Percentiles rank a stretch among this genome's conserved stretches.
Evolutionary conservation across 2,329 filamentous ascomycete genomes (phyloP).

Genomic region (Chaetothyriales sp.): DNA sequence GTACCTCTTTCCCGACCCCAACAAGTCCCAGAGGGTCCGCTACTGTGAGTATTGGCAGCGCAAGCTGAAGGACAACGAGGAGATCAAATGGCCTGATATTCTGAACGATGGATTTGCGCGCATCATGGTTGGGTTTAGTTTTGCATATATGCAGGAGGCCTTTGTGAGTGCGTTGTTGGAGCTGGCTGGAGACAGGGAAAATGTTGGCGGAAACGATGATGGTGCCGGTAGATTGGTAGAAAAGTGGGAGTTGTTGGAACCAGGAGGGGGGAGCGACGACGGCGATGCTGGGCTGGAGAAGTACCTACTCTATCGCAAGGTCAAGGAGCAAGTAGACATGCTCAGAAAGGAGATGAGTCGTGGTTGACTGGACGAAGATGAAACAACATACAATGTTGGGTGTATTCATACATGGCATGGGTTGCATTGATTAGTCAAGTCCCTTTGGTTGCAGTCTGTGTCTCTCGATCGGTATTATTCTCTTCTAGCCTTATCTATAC

Average conservation of each 20-base stretch:
- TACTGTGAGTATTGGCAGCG: conserved; percentile 34
- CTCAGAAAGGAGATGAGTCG: conserved; percentile 26
- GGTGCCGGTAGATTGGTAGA: conserved; percentile 6
- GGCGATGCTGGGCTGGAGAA: conserved; percentile 24
- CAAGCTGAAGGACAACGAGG: conserved; percentile 13
- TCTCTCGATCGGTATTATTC: too few species aligned
- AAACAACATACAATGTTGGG: not conserved
- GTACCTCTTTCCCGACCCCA: conserved; percentile 32
- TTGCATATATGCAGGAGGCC: conserved; percentile 34
- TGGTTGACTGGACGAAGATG: conserved; percentile 6
- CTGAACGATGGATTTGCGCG: conserved; percentile 27
- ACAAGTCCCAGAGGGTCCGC: conserved; percentile 24
- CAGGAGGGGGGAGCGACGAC: not conserved
- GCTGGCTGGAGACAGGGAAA: conserved; percentile 16
- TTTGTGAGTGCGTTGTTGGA: conserved; percentile 29
- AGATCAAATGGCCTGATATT: conserved; percentile 29
- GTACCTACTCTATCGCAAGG: conserved; percentile 28
- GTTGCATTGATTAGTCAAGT: too few species aligned
- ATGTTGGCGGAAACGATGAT: conserved; percentile 8
- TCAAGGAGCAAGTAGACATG: conserved; percentile 31
- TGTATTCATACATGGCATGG: too few species aligned
- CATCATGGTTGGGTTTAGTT: conserved; percentile 32
- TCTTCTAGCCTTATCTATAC: too few species aligned
- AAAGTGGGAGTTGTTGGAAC: conserved; percentile 1
- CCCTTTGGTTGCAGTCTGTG: too few species aligned